These are phyloP conservation scores for Medicago ruthenica DNA, from an alignment of 306 rosid genomes.

Conservation along the genomic window DNA sequence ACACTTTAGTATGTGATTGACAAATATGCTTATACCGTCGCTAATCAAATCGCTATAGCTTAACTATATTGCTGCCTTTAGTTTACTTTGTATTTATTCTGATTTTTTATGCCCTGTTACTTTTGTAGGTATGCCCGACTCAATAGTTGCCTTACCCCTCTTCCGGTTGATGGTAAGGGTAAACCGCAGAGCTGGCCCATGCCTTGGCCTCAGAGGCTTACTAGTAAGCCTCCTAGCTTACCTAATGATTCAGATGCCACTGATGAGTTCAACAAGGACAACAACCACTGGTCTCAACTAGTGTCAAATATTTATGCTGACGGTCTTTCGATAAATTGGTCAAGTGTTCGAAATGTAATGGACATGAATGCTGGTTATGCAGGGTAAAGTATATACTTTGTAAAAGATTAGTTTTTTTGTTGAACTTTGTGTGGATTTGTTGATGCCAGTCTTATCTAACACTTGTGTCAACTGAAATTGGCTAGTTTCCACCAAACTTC, in stretches of 20 bases:
- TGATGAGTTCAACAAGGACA: slow-evolving; percentile 66
- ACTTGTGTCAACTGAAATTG: not conserved
- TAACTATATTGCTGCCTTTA: not conserved
- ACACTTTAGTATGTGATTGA: not conserved
- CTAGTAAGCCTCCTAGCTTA: slow-evolving; percentile 71
- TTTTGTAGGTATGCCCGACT: slow-evolving; percentile 72
- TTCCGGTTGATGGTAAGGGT: slow-evolving; percentile 64
- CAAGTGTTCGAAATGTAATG: slow-evolving; percentile 80
- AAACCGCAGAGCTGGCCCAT: slow-evolving; percentile 70
- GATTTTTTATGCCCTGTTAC: slow-evolving; percentile 42
- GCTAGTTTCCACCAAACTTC: slow-evolving; percentile 8
- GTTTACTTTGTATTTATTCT: slow-evolving; percentile 30
- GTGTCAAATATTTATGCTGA: slow-evolving; percentile 66
- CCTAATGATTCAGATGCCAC: slow-evolving; percentile 49
- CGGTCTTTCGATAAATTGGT: slow-evolving; percentile 69
- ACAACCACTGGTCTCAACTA: slow-evolving; percentile 67
- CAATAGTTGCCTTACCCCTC: slow-evolving; percentile 65
- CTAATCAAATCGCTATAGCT: not conserved
- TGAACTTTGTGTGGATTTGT: not conserved
- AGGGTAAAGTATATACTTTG: slow-evolving; percentile 66
- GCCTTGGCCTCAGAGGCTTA: slow-evolving; percentile 91
- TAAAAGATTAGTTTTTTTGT: slow-evolving; percentile 3
- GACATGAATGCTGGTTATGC: slow-evolving; percentile 98
- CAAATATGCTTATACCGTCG: not conserved
- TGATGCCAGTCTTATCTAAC: slow-evolving; percentile 4